Conservation (phyloP, 2,329 filamentous ascomycete genomes). For the Parastagonospora avenae region DNA sequence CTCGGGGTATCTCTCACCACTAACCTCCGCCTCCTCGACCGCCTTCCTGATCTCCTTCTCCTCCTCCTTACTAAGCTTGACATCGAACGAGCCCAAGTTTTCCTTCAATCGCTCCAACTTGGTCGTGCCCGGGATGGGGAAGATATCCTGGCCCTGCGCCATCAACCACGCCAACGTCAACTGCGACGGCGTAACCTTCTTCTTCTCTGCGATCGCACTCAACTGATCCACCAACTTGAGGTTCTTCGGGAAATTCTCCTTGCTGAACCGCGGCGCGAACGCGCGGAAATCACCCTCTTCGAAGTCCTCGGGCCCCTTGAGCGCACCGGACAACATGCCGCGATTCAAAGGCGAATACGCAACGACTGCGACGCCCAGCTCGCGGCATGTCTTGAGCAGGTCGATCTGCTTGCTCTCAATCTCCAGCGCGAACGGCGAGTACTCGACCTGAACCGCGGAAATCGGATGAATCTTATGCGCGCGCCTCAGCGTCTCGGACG, state of each 20-base stretch:
- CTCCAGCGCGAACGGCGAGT: slow-evolving; percentile 55
- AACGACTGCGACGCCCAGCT: slow-evolving; percentile 51
- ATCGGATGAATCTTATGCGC: slow-evolving; percentile 56
- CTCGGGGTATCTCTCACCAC: slow-evolving; percentile 49
- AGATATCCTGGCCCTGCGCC: slow-evolving; percentile 53
- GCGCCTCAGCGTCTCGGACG: slow-evolving; percentile 53
- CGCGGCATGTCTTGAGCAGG: slow-evolving; percentile 49
- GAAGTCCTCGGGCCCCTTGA: slow-evolving; percentile 53
- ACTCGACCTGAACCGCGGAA: slow-evolving; percentile 58
- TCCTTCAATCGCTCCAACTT: slow-evolving; percentile 37
- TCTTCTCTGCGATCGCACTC: slow-evolving; percentile 45
- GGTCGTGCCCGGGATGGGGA: slow-evolving; percentile 62
- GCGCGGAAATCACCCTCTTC: slow-evolving; percentile 32
- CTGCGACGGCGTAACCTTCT: slow-evolving; percentile 63
- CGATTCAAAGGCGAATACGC: slow-evolving; percentile 47
- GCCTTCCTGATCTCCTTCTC: slow-evolving; percentile 33
- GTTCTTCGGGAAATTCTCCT: slow-evolving; percentile 48
- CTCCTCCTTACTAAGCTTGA: slow-evolving; percentile 37
- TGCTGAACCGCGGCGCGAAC: slow-evolving; percentile 49
- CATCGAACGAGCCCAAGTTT: slow-evolving; percentile 33
- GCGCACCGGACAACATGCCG: slow-evolving; percentile 35
- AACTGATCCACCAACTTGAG: slow-evolving; percentile 41
- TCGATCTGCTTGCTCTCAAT: slow-evolving; percentile 50
- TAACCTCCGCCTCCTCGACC: slow-evolving; percentile 48
- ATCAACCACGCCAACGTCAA: slow-evolving; percentile 55